phyloP scores from a whole-genome alignment of 176 grass and related monocot genomes.

The Bonia amplexicaulis region DNA sequence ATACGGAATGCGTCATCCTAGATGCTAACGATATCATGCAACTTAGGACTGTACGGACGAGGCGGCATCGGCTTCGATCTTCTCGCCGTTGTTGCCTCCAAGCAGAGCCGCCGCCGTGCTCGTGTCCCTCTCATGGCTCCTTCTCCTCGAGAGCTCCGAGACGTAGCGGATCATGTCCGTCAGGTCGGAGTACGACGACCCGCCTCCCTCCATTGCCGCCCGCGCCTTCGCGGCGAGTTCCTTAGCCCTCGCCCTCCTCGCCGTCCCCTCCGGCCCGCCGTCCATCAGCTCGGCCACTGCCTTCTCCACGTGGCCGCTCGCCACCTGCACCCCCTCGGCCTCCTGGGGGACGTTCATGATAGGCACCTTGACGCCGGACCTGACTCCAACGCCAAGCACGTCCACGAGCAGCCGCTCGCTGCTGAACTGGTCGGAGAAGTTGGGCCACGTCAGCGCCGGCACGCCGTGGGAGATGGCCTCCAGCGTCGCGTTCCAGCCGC shows the following conservation, averaged over 20 bases:
- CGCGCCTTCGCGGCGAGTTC: conserved; percentile 24
- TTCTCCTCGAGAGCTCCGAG: conserved; percentile 12
- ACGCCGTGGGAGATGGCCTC: too few relatives aligned
- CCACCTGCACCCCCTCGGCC: conserved; percentile 24
- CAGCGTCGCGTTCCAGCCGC: too few relatives aligned
- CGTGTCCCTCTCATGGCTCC: not conserved
- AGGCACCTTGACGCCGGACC: conserved; percentile 35
- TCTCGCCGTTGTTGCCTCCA: not conserved
- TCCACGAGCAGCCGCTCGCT: conserved; percentile 57
- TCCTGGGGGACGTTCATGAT: not conserved
- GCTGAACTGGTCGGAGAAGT: conserved; percentile 41
- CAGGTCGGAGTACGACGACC: conserved; percentile 37
- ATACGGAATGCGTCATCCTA: too few relatives aligned
- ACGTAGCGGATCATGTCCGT: conserved; percentile 38
- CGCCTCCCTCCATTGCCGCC: conserved; percentile 48
- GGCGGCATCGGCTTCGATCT: not conserved
- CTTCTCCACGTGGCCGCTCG: conserved; percentile 22
- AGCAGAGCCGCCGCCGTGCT: not conserved
- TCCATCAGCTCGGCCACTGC: conserved; percentile 36
- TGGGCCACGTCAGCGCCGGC: conserved; percentile 44
- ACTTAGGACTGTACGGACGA: too few relatives aligned
- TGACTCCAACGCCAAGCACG: conserved; percentile 46
- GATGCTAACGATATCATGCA: too few relatives aligned
- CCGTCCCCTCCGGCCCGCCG: conserved; percentile 1
- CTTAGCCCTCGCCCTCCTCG: conserved; percentile 21